These are phyloP conservation scores for Alternaria angustiovoidea DNA, from an alignment of 2,329 filamentous ascomycete species.

Conservation along the genomic window DNA sequence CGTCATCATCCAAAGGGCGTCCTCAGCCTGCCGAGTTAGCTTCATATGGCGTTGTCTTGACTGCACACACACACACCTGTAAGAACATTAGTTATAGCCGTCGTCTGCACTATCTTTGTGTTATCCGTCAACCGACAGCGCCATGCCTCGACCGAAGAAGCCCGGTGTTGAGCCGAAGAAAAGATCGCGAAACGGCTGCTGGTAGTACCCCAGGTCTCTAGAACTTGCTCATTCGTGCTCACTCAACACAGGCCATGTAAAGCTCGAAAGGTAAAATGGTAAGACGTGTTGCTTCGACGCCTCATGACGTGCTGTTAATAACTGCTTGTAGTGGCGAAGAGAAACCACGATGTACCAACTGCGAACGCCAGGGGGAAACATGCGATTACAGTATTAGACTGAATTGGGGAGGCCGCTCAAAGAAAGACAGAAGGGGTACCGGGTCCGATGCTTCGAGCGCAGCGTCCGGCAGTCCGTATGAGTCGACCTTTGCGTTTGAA, in stretches of 20 bases:
- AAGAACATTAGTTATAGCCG: conserved; percentile 2
- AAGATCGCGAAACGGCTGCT: conserved; percentile 73
- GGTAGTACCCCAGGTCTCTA: conserved; percentile 54
- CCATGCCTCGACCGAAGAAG: conserved; percentile 73
- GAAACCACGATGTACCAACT: conserved; percentile 76
- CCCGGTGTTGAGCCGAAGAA: conserved; percentile 71
- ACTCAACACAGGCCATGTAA: conserved; percentile 74
- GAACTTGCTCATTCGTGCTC: background rate
- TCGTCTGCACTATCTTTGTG: conserved; percentile 1
- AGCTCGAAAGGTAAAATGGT: conserved; percentile 80
- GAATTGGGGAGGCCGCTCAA: conserved; percentile 79
- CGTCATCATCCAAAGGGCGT: background rate
- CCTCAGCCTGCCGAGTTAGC: conserved; percentile 14
- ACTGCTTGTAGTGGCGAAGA: conserved; percentile 68
- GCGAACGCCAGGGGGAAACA: conserved; percentile 72
- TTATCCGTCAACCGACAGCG: background rate
- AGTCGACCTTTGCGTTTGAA: conserved; percentile 40
- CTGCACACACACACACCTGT: background rate
- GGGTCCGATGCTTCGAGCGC: conserved; percentile 36
- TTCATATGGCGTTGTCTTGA: conserved; percentile 2
- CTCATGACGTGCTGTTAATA: conserved; percentile 14
- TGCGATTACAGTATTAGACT: conserved; percentile 84
- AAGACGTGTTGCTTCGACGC: conserved; percentile 25
- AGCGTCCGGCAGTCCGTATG: conserved; percentile 39
- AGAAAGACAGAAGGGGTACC: conserved; percentile 60